Conservation (phyloP, 345 rosid species). For the Trapa incisa region DNA sequence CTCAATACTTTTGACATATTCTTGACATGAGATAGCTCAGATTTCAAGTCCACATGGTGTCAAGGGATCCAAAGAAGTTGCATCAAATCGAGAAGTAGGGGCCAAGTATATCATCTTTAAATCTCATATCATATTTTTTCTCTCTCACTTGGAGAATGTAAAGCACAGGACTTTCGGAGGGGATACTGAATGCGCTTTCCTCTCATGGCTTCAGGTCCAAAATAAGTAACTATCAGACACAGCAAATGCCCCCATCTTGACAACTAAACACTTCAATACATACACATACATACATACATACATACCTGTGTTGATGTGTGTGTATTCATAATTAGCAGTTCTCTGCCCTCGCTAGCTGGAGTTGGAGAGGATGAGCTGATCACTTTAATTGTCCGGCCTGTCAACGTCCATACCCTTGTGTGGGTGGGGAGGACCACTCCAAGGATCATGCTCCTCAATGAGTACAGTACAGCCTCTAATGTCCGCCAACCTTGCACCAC, state of each 20-base stretch:
- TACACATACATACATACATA: background rate
- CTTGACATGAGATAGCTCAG: background rate
- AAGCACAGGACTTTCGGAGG: background rate
- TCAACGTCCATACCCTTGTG: background rate
- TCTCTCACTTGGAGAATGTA: background rate
- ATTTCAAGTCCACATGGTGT: background rate
- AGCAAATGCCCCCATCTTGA: background rate
- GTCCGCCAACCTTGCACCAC: background rate
- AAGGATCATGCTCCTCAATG: background rate
- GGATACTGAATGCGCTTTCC: background rate
- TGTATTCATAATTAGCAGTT: too few relatives aligned
- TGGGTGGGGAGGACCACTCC: background rate
- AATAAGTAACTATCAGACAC: background rate
- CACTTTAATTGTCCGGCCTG: too few relatives aligned
- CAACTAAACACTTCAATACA: background rate
- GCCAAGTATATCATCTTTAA: background rate
- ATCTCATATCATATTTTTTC: background rate
- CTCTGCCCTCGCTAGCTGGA: too few relatives aligned
- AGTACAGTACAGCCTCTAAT: background rate
- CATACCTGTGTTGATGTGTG: too few relatives aligned
- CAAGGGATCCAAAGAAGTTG: background rate
- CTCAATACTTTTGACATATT: too few relatives aligned
- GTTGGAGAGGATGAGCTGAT: too few relatives aligned
- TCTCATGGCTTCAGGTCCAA: slow-evolving; percentile 1
- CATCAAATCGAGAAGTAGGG: background rate